Percentiles rank a stretch among this genome's conserved stretches.
Evolutionary conservation across 257 asterid species (phyloP).

Genomic region (Rhazya stricta): DNA sequence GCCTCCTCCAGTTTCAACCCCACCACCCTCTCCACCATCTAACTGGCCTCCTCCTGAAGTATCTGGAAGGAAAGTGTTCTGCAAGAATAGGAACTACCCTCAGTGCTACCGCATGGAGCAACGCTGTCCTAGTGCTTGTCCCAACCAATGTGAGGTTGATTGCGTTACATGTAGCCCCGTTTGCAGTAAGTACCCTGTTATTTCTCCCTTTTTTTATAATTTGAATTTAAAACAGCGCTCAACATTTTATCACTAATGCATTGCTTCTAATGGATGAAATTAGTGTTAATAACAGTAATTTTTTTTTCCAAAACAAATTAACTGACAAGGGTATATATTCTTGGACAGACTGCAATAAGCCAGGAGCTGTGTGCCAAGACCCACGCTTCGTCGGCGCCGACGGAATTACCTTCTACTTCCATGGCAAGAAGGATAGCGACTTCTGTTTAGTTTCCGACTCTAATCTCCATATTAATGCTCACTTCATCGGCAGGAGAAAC

Average conservation of each 20-base stretch:
- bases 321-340: too few relatives aligned
- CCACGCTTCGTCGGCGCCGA: slow-evolving; percentile 26
- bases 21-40: too few relatives aligned
- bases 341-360: slow-evolving; percentile 14
- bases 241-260: too few relatives aligned
- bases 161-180: slow-evolving; percentile 33
- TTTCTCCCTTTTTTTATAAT: too few relatives aligned
- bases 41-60: too few relatives aligned
- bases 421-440: slow-evolving; percentile 19
- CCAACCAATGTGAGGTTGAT: slow-evolving; percentile 23
- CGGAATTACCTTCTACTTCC: slow-evolving; percentile 27
- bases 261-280: background rate
- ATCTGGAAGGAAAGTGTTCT: slow-evolving; percentile 26
- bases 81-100: slow-evolving; percentile 18
- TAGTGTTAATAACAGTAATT: background rate
- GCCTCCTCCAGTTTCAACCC: too few relatives aligned
- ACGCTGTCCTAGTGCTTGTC: slow-evolving; percentile 28
- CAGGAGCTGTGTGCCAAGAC: slow-evolving; percentile 22
- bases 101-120: slow-evolving; percentile 25
- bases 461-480: slow-evolving; percentile 27
- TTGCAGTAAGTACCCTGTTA: too few relatives aligned
- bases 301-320: too few relatives aligned
- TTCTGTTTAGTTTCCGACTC: slow-evolving; percentile 25
- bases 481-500: slow-evolving; percentile 26
- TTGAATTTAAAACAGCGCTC: too few relatives aligned